Base-by-base conservation (phyloP, 2,329 filamentous ascomycete genomes). In the Ophiocordyceps sinensis region DNA sequence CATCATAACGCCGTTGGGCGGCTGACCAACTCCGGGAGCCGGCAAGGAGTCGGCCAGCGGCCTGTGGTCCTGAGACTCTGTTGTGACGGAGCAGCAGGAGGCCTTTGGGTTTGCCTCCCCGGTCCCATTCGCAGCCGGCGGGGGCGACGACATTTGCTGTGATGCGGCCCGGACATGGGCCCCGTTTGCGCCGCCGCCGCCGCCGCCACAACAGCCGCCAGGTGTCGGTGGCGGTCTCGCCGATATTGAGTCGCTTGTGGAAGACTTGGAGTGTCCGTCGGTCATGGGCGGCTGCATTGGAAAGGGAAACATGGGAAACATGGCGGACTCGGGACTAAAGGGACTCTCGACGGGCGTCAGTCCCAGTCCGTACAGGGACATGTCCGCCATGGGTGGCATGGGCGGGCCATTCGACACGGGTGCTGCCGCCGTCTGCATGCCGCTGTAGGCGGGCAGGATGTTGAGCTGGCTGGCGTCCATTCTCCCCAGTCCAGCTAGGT, bases 391-490 rank as follows among this genome's bases (percentile, higher is more conserved):
- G 28, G 49, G 39, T 11, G 47, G 38, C 17, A 46, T 19, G 10
- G 42, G 35, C 40, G 23, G 3, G 23, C 49, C 42, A 40, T 49
- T 49, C 6, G 57, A 41, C 26, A 44, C 43, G n/a, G 46, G 44
- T 26, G 35, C 44, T 49, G 54, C 43, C 28, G 54, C 43, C 28
- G 49, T 54, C 32, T 51, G 53, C 21, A 56, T 52, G 34, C 47
- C 44, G 36, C 50, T 53, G 38, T 51, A 57, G 12, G 58, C 51
- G 3, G 63, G 55, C 37, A 70, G 42, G 38, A 75, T 56, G 49
- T 73, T 76, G 44, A 74, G 52, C 44, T 66, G 67, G 47, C 56
- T 66, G n/a, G 64, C 59, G 47, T 76, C 68, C 59, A 76, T 73
- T 43, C 71, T 65, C 38, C 68, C 64, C 14, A 78, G 54, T 10